Evolutionary conservation across 768 basidiomycete genomes (phyloP).

Genomic region (Cystofilobasidium capitatum): DNA sequence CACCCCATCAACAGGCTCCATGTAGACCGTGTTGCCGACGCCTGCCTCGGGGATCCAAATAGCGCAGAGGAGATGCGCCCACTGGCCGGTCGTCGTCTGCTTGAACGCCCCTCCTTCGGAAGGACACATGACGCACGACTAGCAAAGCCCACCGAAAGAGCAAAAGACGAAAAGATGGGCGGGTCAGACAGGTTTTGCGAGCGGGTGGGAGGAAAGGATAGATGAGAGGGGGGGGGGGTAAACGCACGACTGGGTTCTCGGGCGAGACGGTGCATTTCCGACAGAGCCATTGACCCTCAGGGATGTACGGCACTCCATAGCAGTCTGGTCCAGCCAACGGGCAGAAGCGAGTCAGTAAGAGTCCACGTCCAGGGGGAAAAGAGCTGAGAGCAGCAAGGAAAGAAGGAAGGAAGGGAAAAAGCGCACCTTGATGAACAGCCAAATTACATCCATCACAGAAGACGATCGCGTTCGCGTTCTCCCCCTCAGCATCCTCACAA

Average conservation of each 20-base stretch:
- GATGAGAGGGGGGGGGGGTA: too few relatives aligned
- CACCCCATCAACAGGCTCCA: constrained; percentile 91
- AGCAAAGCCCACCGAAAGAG: constrained; percentile 5
- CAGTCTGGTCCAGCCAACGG: constrained; percentile 56
- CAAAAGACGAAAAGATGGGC: background rate
- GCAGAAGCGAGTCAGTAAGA: background rate
- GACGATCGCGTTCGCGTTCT: constrained; percentile 97
- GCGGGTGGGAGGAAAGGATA: background rate
- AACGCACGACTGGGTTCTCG: constrained; percentile 80
- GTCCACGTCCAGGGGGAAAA: background rate
- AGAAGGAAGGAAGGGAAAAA: background rate
- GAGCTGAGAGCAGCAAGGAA: background rate
- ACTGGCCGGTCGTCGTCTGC: constrained; percentile 81
- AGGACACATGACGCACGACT: constrained; percentile 93
- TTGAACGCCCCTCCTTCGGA: constrained; percentile 98
- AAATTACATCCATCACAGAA: constrained; percentile 99
- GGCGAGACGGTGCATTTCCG: constrained; percentile 97
- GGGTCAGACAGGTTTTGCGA: background rate
- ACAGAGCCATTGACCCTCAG: constrained; percentile 98
- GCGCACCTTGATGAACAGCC: constrained; percentile 93
- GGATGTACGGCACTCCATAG: constrained; percentile 97
- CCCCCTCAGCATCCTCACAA: constrained; percentile 96
- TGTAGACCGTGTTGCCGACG: constrained; percentile 87
- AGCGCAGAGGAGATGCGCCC: constrained; percentile 93
- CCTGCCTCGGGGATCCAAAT: constrained; percentile 95